phyloP scores from a whole-genome alignment of 2,329 filamentous ascomycete species.

The Diplodia sapinea region DNA sequence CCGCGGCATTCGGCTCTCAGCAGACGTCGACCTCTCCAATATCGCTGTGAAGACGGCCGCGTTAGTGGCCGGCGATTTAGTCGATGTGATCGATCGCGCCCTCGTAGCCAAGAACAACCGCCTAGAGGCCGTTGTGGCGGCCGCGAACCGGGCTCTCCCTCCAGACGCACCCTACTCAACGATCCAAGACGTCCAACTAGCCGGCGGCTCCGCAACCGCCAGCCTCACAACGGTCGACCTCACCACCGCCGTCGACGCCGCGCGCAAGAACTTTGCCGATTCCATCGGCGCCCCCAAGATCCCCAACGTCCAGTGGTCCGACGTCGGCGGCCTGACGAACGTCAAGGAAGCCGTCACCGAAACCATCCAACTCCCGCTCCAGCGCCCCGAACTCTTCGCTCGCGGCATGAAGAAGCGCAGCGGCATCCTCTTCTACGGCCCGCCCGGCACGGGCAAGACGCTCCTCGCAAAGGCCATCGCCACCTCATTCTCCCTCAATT shows the following conservation, averaged over 20 bases:
- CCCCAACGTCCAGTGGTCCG: conserved; percentile 93
- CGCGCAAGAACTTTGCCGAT: conserved; percentile 96
- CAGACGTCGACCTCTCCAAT: conserved; percentile 80
- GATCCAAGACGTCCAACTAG: conserved; percentile 82
- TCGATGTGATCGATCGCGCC: conserved; percentile 92
- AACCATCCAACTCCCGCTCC: conserved; percentile 91
- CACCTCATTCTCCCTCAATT: conserved; percentile 91
- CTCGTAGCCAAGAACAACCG: conserved; percentile 76
- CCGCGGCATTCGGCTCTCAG: conserved; percentile 75
- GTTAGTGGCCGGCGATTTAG: conserved; percentile 88
- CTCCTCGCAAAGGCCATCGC: conserved; percentile 92
- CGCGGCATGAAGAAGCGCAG: conserved; percentile 98
- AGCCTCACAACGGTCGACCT: conserved; percentile 85
- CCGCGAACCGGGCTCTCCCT: conserved; percentile 44
- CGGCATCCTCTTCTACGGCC: conserved; percentile 89
- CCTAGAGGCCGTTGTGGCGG: conserved; percentile 71
- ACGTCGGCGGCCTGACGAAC: conserved; percentile 89
- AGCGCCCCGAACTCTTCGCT: conserved; percentile 90
- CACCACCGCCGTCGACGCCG: conserved; percentile 90
- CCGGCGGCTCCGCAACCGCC: conserved; percentile 79
- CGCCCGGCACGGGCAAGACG: conserved; percentile 90
- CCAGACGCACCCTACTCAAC: conserved; percentile 56
- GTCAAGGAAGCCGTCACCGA: conserved; percentile 98
- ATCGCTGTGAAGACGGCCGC: conserved; percentile 96
- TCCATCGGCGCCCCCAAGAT: conserved; percentile 98